phyloP scores from a whole-genome alignment of 2,329 filamentous ascomycete genomes.

The Aciculosporium take region DNA sequence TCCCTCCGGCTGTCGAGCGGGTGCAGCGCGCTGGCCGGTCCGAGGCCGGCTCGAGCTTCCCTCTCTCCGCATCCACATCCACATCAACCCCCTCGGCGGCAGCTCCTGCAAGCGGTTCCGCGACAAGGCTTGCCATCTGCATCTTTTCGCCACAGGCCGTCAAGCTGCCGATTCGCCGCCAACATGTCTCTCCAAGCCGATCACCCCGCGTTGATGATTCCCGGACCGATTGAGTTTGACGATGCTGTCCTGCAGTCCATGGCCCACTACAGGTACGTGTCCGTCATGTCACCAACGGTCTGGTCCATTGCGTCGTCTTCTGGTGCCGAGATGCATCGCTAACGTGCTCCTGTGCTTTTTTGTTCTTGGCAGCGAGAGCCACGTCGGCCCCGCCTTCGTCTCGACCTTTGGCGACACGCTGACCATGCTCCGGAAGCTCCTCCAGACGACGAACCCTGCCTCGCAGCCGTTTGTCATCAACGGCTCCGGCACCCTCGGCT shows the following conservation, averaged over 20 bases:
- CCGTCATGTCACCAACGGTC: not conserved
- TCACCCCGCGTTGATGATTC: conserved; percentile 73
- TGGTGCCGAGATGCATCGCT: not conserved
- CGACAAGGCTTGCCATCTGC: not conserved
- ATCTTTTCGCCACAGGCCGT: not conserved
- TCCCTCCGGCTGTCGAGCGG: not conserved
- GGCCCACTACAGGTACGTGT: conserved; percentile 75
- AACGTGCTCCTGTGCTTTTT: not conserved
- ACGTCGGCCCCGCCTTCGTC: conserved; percentile 81
- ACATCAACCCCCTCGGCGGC: conserved; percentile 3
- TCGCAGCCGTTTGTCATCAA: conserved; percentile 89
- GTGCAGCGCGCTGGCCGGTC: not conserved
- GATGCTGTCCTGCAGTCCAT: conserved; percentile 92
- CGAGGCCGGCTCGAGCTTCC: conserved; percentile 1
- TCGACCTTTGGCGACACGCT: conserved; percentile 83
- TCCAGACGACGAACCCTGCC: conserved; percentile 70
- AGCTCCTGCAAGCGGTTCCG: too few relatives aligned
- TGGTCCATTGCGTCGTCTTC: not conserved
- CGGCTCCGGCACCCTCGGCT: conserved; percentile 88
- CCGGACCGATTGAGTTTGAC: conserved; percentile 94
- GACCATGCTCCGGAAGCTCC: conserved; percentile 77
- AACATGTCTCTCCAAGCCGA: conserved; percentile 48
- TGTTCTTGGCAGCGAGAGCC: conserved; percentile 57
- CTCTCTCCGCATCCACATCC: too few relatives aligned
- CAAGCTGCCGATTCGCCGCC: conserved; percentile 6